These are phyloP conservation scores for Aplosporella prunicola DNA, from an alignment of 2,329 filamentous ascomycete genomes.

Conservation along the genomic window DNA sequence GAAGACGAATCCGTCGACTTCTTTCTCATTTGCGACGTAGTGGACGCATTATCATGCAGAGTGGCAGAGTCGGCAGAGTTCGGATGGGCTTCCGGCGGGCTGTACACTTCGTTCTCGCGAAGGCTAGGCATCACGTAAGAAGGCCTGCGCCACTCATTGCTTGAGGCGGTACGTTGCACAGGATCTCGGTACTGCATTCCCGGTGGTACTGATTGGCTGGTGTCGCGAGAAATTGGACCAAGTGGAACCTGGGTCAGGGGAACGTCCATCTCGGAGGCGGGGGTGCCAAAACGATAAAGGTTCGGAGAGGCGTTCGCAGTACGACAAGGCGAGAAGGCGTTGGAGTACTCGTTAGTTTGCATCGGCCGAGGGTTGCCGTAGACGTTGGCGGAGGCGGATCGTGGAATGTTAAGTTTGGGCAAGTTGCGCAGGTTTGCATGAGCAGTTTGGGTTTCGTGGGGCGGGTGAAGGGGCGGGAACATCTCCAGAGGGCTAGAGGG, in stretches of 20 bases:
- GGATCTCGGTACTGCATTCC: conserved; percentile 70
- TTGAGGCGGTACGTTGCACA: conserved; percentile 36
- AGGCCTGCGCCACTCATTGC: conserved; percentile 47
- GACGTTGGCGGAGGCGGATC: conserved; percentile 27
- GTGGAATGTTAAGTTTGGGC: conserved; percentile 49
- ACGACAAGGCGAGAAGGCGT: conserved; percentile 35
- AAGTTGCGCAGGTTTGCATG: conserved; percentile 45
- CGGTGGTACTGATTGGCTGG: conserved; percentile 84
- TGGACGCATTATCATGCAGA: conserved; percentile 13
- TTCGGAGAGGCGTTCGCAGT: conserved; percentile 43
- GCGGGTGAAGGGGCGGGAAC: conserved; percentile 30
- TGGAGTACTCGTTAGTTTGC: conserved; percentile 14
- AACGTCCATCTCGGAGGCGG: conserved; percentile 82
- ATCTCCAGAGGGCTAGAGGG: conserved; percentile 30
- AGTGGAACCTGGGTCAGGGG: conserved; percentile 64
- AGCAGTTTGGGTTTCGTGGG: conserved; percentile 26
- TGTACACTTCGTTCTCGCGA: conserved; percentile 51
- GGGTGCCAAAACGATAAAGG: conserved; percentile 71
- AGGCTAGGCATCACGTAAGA: conserved; percentile 63
- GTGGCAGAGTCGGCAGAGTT: conserved; percentile 11
- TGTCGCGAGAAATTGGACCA: conserved; percentile 66
- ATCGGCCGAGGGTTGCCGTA: conserved; percentile 14
- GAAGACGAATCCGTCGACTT: conserved; percentile 12
- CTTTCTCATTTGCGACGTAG: background rate
- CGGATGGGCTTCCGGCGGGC: conserved; percentile 22